Percentiles rank a stretch among this genome's conserved stretches.
Conservation (phyloP, 2,329 filamentous ascomycete species). For the Seiridium cupressi region DNA sequence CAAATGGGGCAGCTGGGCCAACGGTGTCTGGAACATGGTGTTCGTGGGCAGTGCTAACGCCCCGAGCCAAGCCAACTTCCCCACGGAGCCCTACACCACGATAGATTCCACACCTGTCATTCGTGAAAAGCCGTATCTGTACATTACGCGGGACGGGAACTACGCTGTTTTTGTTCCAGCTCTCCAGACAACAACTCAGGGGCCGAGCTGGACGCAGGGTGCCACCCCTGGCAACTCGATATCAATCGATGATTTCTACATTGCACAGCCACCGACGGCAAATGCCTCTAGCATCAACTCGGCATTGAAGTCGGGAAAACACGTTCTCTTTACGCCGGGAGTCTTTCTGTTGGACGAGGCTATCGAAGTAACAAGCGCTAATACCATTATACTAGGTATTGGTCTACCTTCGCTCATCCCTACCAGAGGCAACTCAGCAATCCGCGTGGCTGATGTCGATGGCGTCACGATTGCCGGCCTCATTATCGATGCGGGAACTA, state of each 20-base stretch:
- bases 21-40: constrained; percentile 33
- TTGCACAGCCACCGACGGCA: constrained; percentile 20
- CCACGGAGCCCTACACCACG: constrained; percentile 26
- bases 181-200: constrained; percentile 23
- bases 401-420: constrained; percentile 29
- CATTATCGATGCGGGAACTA: constrained; percentile 27
- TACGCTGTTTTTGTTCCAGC: constrained; percentile 28
- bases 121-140: constrained; percentile 31
- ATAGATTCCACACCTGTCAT: constrained; percentile 25
- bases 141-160: constrained; percentile 17
- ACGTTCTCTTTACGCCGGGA: constrained; percentile 28
- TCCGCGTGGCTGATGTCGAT: constrained; percentile 26
- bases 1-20: constrained; percentile 29
- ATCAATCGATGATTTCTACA: constrained; percentile 24
- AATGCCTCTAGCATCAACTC: constrained; percentile 23
- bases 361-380: constrained; percentile 19
- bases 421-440: constrained; percentile 18
- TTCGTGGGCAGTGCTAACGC: constrained; percentile 27
- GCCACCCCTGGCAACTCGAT: constrained; percentile 25
- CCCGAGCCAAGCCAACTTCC: constrained; percentile 25
- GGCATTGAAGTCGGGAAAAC: constrained; percentile 24
- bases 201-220: constrained; percentile 25
- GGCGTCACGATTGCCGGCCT: constrained; percentile 29
- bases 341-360: constrained; percentile 27
- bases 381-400: constrained; percentile 28